Percentiles rank a stretch among this genome's conserved stretches.
phyloP scores from a whole-genome alignment of 345 rosid species.

The Lepidium africanum region DNA sequence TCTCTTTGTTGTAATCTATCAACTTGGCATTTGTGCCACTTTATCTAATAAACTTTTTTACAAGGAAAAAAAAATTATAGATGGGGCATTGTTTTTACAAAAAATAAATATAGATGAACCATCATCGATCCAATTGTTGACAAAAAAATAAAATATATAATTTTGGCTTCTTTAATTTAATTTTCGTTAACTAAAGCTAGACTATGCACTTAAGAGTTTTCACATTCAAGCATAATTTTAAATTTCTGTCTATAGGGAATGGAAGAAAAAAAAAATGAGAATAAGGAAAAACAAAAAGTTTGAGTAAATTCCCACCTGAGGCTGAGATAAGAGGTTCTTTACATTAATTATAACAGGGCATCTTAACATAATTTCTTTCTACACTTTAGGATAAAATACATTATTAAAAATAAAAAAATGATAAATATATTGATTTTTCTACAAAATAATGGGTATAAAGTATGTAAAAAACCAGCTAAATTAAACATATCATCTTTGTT shows the following conservation, averaged over 20 bases:
- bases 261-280: not conserved
- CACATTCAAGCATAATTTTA: constrained; percentile 1
- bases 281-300: not conserved
- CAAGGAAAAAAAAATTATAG: no score
- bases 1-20: no score
- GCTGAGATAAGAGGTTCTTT: constrained; percentile 8
- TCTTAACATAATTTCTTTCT: not conserved
- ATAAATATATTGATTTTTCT: not conserved
- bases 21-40: no score
- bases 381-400: not conserved
- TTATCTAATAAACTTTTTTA: no score
- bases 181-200: not conserved
- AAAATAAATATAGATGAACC: no score
- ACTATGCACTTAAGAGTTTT: constrained; percentile 2
- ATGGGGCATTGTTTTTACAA: no score
- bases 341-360: constrained; percentile 1
- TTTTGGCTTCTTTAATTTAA: not conserved
- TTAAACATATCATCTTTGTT: no score
- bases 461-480: no score
- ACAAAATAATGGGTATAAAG: not conserved
- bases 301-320: not conserved
- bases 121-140: no score
- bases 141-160: not conserved
- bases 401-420: not conserved
- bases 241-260: not conserved